These are phyloP conservation scores for Colletotrichum coccodes DNA, from an alignment of 2,329 filamentous ascomycete species.

Conservation along the genomic window DNA sequence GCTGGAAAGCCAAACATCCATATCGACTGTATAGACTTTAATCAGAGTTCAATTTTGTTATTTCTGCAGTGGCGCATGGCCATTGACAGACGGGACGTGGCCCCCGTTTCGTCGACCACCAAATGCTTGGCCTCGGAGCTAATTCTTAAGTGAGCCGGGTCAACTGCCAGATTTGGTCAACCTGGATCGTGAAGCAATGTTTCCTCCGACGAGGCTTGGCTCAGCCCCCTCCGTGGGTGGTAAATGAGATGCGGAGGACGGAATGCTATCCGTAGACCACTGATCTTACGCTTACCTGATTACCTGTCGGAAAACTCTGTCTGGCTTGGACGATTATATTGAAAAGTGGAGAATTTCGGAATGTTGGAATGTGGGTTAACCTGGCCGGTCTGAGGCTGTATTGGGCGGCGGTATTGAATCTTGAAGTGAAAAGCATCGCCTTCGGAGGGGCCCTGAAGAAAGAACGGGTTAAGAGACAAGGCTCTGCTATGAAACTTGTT, in stretches of 20 bases:
- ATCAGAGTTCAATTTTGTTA: neutral
- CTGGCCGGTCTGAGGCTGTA: neutral
- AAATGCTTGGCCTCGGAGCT: slow-evolving; percentile 5
- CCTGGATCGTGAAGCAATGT: neutral
- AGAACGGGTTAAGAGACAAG: neutral
- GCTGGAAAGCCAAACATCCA: neutral
- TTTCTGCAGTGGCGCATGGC: slow-evolving; percentile 5
- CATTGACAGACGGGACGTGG: slow-evolving; percentile 1
- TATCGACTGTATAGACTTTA: neutral
- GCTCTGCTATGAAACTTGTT: neutral
- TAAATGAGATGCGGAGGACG: neutral
- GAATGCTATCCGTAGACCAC: neutral
- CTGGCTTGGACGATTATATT: neutral
- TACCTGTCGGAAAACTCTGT: neutral
- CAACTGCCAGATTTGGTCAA: neutral
- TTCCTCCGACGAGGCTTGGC: neutral
- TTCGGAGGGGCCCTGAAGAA: neutral
- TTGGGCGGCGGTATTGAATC: neutral
- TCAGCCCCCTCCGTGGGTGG: neutral
- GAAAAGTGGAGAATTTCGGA: neutral
- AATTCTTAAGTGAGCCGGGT: neutral
- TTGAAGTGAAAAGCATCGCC: neutral
- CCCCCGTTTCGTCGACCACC: neutral
- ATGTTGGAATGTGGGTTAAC: slow-evolving; percentile 4
- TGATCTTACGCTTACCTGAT: neutral